phyloP scores from a whole-genome alignment of 2,329 filamentous ascomycete genomes.

The Alternaria panax region DNA sequence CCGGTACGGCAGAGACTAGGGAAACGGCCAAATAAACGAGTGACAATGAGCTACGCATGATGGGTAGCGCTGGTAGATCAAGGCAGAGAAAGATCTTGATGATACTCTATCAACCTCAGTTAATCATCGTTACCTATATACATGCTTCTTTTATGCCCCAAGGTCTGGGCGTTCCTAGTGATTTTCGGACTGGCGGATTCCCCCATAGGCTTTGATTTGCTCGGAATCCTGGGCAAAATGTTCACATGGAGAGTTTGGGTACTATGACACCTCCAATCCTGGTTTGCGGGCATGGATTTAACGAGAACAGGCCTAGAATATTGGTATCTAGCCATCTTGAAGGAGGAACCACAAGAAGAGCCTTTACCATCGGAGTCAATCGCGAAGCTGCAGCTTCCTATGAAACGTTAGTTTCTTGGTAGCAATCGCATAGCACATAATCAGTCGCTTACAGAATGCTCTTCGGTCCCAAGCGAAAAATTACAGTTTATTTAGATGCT shows the following conservation, averaged over 20 bases:
- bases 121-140: background rate
- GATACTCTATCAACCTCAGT: background rate
- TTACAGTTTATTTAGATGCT: background rate
- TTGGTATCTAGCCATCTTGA: background rate
- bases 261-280: background rate
- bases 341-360: background rate
- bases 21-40: background rate
- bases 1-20: conserved; percentile 4
- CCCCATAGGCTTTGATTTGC: background rate
- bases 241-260: background rate
- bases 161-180: background rate
- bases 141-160: background rate
- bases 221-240: background rate
- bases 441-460: background rate
- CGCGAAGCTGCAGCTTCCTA: background rate
- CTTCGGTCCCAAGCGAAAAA: background rate
- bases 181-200: background rate
- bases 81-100: background rate
- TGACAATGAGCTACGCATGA: conserved; percentile 14
- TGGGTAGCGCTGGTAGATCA: background rate
- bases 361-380: background rate
- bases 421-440: background rate
- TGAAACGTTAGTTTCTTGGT: background rate
- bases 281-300: background rate
- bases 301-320: background rate